Conservation (phyloP, 83 land plant species). For the Diphasiastrum complanatum region DNA sequence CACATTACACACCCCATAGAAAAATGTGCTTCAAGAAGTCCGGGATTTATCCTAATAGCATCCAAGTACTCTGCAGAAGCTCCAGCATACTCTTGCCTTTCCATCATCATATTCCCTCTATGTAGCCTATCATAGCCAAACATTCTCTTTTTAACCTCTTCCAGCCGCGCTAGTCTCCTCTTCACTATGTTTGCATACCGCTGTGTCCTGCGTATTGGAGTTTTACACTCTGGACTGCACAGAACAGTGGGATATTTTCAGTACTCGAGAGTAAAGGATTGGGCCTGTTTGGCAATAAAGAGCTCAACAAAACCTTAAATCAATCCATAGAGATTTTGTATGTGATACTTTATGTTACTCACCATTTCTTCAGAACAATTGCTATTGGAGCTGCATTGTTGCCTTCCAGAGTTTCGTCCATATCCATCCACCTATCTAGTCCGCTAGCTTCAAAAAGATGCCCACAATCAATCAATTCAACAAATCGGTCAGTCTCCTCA, state of each 20-base stretch:
- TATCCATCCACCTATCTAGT: constrained; percentile 30
- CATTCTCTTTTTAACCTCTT: constrained; percentile 27
- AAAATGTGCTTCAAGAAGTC: constrained; percentile 20
- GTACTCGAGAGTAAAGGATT: too few species aligned
- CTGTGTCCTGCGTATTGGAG: constrained; percentile 17
- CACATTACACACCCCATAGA: constrained; percentile 2
- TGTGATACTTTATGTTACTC: too few species aligned
- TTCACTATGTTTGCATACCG: constrained; percentile 26
- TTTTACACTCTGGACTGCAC: constrained; percentile 26
- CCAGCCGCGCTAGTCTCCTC: constrained; percentile 13
- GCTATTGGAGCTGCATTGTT: background rate
- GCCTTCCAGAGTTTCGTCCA: constrained; percentile 3
- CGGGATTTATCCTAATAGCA: constrained; percentile 11
- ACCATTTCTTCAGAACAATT: constrained; percentile 20
- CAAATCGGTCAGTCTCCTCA: constrained; percentile 16
- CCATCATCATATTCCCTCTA: constrained; percentile 5
- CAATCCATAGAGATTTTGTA: too few species aligned
- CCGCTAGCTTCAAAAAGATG: constrained; percentile 32
- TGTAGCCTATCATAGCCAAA: background rate
- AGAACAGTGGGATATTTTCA: background rate
- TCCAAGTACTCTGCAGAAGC: constrained; percentile 6
- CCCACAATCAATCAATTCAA: constrained; percentile 18
- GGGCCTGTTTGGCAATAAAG: too few species aligned
- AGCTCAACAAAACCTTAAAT: too few species aligned
- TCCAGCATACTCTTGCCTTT: background rate